These are phyloP conservation scores for Pythium grandisporangium DNA, from an alignment of 352 stramenopile genomes.

Conservation along the genomic window DNA sequence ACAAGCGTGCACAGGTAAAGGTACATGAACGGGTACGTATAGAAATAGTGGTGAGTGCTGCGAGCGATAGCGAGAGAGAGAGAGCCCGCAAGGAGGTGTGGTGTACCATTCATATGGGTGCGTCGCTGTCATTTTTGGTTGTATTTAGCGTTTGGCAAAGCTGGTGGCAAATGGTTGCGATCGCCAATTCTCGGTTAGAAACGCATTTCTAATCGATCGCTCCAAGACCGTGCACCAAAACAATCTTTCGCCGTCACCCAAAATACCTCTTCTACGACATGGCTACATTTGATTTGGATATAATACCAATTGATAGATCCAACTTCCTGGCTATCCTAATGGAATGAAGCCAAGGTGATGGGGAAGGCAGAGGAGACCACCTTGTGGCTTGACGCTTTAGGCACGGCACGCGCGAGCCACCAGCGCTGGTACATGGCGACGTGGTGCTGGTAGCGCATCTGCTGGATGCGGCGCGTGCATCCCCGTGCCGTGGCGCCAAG, in stretches of 20 bases:
- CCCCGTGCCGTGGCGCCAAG: too few relatives aligned
- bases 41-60: neutral
- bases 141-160: neutral
- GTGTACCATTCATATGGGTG: conserved; percentile 74
- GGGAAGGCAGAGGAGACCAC: too few relatives aligned
- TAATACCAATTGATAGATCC: neutral
- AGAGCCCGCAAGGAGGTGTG: neutral
- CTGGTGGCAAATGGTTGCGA: neutral
- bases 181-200: neutral
- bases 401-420: too few relatives aligned
- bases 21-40: neutral
- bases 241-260: too few relatives aligned
- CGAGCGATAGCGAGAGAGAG: neutral
- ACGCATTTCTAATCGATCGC: neutral
- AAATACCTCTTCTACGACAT: too few relatives aligned
- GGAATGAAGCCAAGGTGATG: too few relatives aligned
- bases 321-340: neutral
- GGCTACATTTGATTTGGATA: too few relatives aligned
- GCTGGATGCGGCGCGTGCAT: too few relatives aligned
- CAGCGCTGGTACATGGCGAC: neutral
- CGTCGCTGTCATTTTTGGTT: conserved; percentile 26
- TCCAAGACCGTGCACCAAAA: too few relatives aligned
- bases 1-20: too few relatives aligned
- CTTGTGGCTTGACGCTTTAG: too few relatives aligned
- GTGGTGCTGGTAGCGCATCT: neutral